Evolutionary conservation across 768 basidiomycete genomes (phyloP).

Genomic region (Agrocybe chaxingu): DNA sequence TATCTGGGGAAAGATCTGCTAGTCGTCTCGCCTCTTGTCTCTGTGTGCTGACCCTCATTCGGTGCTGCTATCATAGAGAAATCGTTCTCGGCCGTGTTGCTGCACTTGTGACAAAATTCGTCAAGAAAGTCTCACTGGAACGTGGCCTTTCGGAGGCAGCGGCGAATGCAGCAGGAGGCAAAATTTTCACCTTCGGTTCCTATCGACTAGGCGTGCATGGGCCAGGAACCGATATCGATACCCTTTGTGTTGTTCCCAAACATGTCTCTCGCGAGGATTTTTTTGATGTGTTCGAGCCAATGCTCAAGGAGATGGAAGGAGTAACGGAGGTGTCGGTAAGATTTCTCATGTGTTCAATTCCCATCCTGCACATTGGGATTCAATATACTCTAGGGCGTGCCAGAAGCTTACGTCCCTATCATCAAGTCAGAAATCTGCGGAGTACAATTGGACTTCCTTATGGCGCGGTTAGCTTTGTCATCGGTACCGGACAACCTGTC

Average conservation of each 20-base stretch:
- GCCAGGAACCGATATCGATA: conserved; percentile 96
- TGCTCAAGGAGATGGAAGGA: conserved; percentile 82
- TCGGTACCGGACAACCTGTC: conserved; percentile 91
- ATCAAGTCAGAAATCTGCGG: conserved; percentile 90
- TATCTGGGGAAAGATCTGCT: conserved; percentile 1
- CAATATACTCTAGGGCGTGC: conserved; percentile 67
- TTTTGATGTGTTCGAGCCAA: conserved; percentile 85
- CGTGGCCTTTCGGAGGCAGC: conserved; percentile 86
- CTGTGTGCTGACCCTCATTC: conserved; percentile 6
- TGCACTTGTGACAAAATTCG: conserved; percentile 89
- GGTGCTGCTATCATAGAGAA: conserved; percentile 58
- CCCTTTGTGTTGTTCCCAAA: conserved; percentile 95
- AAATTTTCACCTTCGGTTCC: conserved; percentile 98
- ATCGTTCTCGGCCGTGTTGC: conserved; percentile 88
- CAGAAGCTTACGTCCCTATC: conserved; percentile 95
- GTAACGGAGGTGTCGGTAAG: conserved; percentile 87
- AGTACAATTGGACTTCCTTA: conserved; percentile 90
- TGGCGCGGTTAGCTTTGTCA: conserved; percentile 84
- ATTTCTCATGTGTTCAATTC: conserved; percentile 13
- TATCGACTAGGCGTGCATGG: conserved; percentile 98
- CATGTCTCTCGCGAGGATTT: conserved; percentile 96
- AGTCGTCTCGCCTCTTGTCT: conserved; percentile 1
- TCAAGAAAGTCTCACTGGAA: conserved; percentile 73
- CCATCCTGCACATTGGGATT: conserved; percentile 2
- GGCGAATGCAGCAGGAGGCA: conserved; percentile 88